phyloP scores from a whole-genome alignment of 78 protist genomes.

The Dictyostelium capitatum region DNA sequence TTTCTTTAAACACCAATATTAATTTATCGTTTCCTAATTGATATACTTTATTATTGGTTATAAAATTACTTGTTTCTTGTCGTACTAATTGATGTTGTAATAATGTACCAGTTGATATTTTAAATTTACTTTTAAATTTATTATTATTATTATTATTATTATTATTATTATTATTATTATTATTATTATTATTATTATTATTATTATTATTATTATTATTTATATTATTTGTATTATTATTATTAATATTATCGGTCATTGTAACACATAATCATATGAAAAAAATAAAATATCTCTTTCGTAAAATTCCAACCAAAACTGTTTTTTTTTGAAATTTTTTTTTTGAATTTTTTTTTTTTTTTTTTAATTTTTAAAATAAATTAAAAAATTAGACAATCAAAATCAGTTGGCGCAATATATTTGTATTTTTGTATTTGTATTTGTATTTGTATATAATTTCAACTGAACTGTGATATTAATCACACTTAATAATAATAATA shows the following conservation, averaged over 20 bases:
- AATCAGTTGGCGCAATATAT: not conserved
- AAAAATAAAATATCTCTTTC: not conserved
- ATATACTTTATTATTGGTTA: slow-evolving; percentile 1
- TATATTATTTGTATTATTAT: not conserved
- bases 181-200: slow-evolving; percentile 3
- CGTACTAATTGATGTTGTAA: slow-evolving; percentile 18
- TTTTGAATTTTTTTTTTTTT: not conserved
- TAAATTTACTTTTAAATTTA: not conserved
- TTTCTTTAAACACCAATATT: not conserved
- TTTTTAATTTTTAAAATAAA: not conserved
- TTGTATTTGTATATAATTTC: not conserved
- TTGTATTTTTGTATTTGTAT: not conserved
- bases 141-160: slow-evolving; percentile 1
- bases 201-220: not conserved
- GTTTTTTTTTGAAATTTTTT: not conserved
- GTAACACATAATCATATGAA: not conserved
- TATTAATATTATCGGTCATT: not conserved
- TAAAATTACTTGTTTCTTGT: not conserved
- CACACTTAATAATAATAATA: not conserved
- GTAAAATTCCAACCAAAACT: not conserved
- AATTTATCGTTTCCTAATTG: not conserved
- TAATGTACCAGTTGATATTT: slow-evolving; percentile 1
- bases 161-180: slow-evolving; percentile 10
- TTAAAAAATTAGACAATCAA: too few relatives aligned
- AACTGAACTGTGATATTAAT: not conserved